A percentile compares a stretch with the other conserved stretches of the same genome.
Conservation (phyloP, 257 asterid species). For the Rhazya stricta region DNA sequence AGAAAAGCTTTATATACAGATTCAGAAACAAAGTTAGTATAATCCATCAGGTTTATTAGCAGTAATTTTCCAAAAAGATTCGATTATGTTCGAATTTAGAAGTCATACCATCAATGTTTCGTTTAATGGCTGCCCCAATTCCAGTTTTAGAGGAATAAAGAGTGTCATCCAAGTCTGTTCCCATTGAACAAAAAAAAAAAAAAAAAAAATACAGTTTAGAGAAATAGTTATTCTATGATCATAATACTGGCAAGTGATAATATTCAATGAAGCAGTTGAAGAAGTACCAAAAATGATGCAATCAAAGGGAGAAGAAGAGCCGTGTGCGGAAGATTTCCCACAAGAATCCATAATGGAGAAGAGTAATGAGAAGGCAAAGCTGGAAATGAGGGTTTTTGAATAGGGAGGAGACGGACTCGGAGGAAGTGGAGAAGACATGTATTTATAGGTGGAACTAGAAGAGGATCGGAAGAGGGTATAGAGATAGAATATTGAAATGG, state of each 20-base stretch:
- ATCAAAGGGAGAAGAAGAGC: slow-evolving; percentile 30
- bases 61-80: background rate
- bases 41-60: background rate
- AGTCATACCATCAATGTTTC: slow-evolving; percentile 64
- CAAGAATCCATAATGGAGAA: slow-evolving; percentile 26
- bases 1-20: slow-evolving; percentile 44
- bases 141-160: slow-evolving; percentile 69
- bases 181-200: background rate
- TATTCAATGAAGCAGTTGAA: background rate
- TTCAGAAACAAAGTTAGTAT: background rate
- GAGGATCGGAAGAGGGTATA: background rate
- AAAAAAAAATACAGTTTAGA: background rate
- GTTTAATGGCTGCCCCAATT: slow-evolving; percentile 68
- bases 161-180: slow-evolving; percentile 88
- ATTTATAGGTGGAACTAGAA: background rate
- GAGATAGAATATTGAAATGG: background rate
- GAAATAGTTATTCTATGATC: background rate
- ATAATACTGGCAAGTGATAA: background rate
- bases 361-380: background rate
- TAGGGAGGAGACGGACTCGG: background rate
- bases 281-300: slow-evolving; percentile 31
- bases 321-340: slow-evolving; percentile 20
- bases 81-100: background rate
- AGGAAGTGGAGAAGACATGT: background rate
- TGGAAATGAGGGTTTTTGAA: background rate